These are phyloP conservation scores for Sporothrix globosa DNA, from an alignment of 2,329 filamentous ascomycete species.

Conservation along the genomic window DNA sequence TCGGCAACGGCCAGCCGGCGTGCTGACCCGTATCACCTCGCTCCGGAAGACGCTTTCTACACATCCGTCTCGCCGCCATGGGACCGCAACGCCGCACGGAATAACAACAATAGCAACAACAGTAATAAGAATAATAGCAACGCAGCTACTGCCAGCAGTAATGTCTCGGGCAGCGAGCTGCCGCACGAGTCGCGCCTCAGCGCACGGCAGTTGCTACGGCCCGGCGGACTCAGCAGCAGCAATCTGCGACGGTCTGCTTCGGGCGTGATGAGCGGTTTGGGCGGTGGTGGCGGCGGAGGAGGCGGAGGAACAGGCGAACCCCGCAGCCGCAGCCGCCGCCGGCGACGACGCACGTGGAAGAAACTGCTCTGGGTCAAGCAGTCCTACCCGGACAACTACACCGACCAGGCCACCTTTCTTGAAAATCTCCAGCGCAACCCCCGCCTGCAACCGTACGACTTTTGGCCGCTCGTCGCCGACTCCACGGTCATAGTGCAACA, in stretches of 20 bases:
- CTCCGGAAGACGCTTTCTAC: conserved; percentile 82
- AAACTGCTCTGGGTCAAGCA: conserved; percentile 98
- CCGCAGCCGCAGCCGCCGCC: conserved; percentile 64
- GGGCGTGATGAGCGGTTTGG: conserved; percentile 39
- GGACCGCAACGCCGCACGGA: conserved; percentile 43
- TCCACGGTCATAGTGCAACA: conserved; percentile 97
- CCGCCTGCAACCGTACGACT: conserved; percentile 90
- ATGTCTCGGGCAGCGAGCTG: conserved; percentile 24
- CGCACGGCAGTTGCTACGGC: conserved; percentile 28
- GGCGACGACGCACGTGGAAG: conserved; percentile 80
- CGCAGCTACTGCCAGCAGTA: background rate
- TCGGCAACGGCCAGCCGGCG: conserved; percentile 39
- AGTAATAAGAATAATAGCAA: background rate
- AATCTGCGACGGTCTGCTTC: conserved; percentile 32
- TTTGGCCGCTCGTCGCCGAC: conserved; percentile 94
- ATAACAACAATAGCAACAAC: background rate
- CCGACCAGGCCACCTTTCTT: conserved; percentile 93
- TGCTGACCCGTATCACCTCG: conserved; percentile 68
- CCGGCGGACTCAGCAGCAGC: conserved; percentile 38
- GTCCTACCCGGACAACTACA: conserved; percentile 98
- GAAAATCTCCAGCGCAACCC: conserved; percentile 95
- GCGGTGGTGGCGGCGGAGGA: conserved; percentile 46
- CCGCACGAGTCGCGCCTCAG: conserved; percentile 10
- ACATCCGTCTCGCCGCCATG: conserved; percentile 61
- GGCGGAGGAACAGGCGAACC: conserved; percentile 45